Evolutionary conservation across 2,329 filamentous ascomycete genomes (phyloP), one percentile per base, ranked within the genome.

Genomic region (Myriosclerotinia curreyana): DNA sequence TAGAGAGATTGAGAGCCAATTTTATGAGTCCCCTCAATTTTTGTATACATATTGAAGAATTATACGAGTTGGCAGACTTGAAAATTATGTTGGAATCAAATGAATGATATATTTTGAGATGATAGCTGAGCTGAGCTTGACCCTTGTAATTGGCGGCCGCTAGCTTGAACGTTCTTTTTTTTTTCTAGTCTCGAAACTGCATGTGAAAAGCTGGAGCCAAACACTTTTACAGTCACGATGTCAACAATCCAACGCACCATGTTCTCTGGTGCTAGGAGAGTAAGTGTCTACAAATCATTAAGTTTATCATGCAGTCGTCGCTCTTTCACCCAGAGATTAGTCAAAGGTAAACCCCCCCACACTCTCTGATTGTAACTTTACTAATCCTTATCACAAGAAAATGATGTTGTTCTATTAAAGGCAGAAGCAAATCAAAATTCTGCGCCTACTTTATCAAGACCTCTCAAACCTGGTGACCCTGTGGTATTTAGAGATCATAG

Each of bases 381-480:
- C 44, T 59, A 17, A 49, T 40, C 28, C 0, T 55, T 25, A 12
- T 28, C 14, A 28, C 25, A 31, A 64, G 61, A 15, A 20, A 59
- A 64, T 38, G 74, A 76, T 51, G 68, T 71, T 53, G 72, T 76
- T 48, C 55, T 75, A 11, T 60, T 75, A 38, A 70, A 67, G 52
- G 63, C 68, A 8, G 71, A 64, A 25, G 34, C 60, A 25, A 64
- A 64, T 48, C 36, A 53, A 44, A 49, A 42, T 7, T 54, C 66
- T 12, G 22, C 60, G 1, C 64, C 74, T 5, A 70, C 75, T 22
- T 73, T 83, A 49, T 77, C 77, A 0, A 76, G 76, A 60, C 78
- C 77, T 28, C 73, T 83, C 44, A 74, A 70, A 42, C 70, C 69
- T 54, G 75, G 76, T 31, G 71, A 76, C 31, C 44, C 17, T 55